These are phyloP conservation scores for Hypoxylon subgilvum DNA, from an alignment of 495 filamentous ascomycete species.

Conservation along the genomic window DNA sequence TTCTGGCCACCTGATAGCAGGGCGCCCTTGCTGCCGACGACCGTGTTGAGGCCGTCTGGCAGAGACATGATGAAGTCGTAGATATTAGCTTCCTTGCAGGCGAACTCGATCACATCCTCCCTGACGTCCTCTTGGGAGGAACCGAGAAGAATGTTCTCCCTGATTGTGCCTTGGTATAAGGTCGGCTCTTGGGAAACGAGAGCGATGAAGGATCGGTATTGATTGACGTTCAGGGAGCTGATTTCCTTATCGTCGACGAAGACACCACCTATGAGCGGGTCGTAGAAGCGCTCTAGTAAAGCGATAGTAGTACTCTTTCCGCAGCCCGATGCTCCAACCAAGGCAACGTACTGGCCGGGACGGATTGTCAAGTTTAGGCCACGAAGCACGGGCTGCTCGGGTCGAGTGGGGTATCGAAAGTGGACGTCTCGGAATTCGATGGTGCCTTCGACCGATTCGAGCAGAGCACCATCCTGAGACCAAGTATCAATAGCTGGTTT, in stretches of 20 bases:
- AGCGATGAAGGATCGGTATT: conserved; percentile 76
- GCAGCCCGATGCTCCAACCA: conserved; percentile 82
- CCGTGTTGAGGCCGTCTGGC: conserved; percentile 72
- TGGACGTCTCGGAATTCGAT: conserved; percentile 81
- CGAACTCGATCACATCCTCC: conserved; percentile 72
- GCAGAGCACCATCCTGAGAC: conserved; percentile 70
- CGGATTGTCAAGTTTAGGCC: conserved; percentile 74
- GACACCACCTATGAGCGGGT: conserved; percentile 73
- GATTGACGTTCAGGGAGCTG: conserved; percentile 73
- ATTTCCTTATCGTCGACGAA: conserved; percentile 79
- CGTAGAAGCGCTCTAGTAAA: conserved; percentile 84
- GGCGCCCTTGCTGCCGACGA: conserved; percentile 77
- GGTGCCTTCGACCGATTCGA: conserved; percentile 66
- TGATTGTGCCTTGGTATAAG: conserved; percentile 82
- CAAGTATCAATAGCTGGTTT: conserved; percentile 81
- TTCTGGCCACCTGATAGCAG: conserved; percentile 85
- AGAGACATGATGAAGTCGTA: conserved; percentile 79
- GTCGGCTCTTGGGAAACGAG: conserved; percentile 89
- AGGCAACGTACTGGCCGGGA: conserved; percentile 79
- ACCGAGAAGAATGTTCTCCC: conserved; percentile 81
- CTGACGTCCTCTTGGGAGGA: conserved; percentile 65
- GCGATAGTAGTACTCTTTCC: conserved; percentile 84
- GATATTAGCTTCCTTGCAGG: conserved; percentile 88
- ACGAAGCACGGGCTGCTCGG: conserved; percentile 78
- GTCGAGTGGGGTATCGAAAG: conserved; percentile 80